Percentiles rank a stretch among this genome's conserved stretches.
These are phyloP conservation scores for Tolypocladium ophioglossoides DNA, from an alignment of 2,329 filamentous ascomycete genomes.

Conservation along the genomic window DNA sequence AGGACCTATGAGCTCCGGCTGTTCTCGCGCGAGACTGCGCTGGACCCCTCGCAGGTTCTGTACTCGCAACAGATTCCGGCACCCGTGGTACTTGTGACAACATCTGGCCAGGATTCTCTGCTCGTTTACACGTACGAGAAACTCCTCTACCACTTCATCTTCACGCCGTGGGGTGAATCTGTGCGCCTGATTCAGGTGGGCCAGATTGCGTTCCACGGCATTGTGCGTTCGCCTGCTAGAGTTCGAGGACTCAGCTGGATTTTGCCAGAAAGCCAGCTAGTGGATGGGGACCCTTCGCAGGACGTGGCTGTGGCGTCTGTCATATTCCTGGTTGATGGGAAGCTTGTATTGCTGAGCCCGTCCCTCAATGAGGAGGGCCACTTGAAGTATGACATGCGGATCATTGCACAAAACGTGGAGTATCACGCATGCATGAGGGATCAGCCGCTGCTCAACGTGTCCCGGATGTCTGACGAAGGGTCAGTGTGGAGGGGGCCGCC, in stretches of 20 bases:
- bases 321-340: conserved; percentile 93
- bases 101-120: conserved; percentile 86
- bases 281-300: conserved; percentile 87
- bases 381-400: conserved; percentile 95
- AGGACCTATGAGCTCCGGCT: conserved; percentile 78
- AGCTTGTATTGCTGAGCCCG: conserved; percentile 84
- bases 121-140: conserved; percentile 98
- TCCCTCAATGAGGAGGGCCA: conserved; percentile 72
- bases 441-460: conserved; percentile 42
- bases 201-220: conserved; percentile 94
- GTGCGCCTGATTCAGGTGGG: conserved; percentile 85
- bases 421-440: conserved; percentile 92
- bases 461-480: conserved; percentile 13
- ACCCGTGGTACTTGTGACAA: conserved; percentile 80
- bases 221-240: conserved; percentile 83
- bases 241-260: conserved; percentile 95
- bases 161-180: conserved; percentile 57
- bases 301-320: conserved; percentile 92
- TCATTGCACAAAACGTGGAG: conserved; percentile 91
- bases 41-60: conserved; percentile 64
- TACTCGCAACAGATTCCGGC: conserved; percentile 70
- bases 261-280: conserved; percentile 77
- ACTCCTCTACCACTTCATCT: conserved; percentile 87
- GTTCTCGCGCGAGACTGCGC: conserved; percentile 74
- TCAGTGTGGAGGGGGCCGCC: conserved; percentile 16